Evolutionary conservation across 2,329 filamentous ascomycete species (phyloP).

Genomic region (Blastomyces parvus): DNA sequence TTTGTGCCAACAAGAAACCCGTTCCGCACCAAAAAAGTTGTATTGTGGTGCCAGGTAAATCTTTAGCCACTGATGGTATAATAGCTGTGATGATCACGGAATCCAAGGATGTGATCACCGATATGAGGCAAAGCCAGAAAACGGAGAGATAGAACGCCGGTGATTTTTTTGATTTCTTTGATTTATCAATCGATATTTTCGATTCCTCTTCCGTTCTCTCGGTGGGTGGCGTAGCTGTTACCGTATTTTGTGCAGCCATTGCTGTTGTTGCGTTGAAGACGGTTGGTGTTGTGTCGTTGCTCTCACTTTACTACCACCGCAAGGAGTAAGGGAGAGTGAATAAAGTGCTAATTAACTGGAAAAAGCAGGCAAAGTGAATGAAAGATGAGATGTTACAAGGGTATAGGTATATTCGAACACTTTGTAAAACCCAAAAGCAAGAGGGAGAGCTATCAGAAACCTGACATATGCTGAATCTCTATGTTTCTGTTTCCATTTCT

Average conservation of each 20-base stretch:
- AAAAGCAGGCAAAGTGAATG: background rate
- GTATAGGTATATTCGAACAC: background rate
- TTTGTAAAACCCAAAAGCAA: background rate
- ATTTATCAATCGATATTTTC: background rate
- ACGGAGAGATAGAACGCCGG: slow-evolving; percentile 2
- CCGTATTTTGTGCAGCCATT: background rate
- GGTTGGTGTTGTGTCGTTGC: background rate
- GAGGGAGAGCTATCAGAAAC: background rate
- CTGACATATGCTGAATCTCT: background rate
- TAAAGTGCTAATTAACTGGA: background rate
- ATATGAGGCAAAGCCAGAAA: slow-evolving; percentile 7
- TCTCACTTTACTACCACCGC: background rate
- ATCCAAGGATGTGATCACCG: slow-evolving; percentile 7
- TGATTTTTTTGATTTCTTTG: slow-evolving; percentile 3
- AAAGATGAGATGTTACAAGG: background rate
- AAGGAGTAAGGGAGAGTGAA: background rate
- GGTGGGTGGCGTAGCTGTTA: background rate
- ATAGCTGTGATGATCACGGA: slow-evolving; percentile 7
- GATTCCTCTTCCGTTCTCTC: background rate
- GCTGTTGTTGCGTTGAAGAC: background rate
- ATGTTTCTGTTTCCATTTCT: background rate
- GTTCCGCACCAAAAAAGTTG: slow-evolving; percentile 9
- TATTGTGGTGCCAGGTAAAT: background rate
- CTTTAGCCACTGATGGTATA: slow-evolving; percentile 1
- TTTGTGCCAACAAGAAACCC: slow-evolving; percentile 5